phyloP scores from a whole-genome alignment of 805 yeast species.

The Candida peoriensis region DNA sequence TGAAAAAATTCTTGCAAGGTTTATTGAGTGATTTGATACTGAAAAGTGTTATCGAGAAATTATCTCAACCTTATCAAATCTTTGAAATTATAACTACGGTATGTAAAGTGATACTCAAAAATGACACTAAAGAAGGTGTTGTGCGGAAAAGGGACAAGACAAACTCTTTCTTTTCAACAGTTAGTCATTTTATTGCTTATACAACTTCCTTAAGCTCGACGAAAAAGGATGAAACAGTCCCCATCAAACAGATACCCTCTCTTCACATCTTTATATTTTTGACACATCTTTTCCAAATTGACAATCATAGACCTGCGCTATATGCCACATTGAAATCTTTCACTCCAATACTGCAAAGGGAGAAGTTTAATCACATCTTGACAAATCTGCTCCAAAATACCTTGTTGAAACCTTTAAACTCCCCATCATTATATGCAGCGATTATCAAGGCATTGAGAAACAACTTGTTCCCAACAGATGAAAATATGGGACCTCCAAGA shows the following conservation, averaged over 20 bases:
- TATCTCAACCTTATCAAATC: slow-evolving; percentile 47
- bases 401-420: slow-evolving; percentile 11
- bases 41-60: slow-evolving; percentile 35
- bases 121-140: background rate
- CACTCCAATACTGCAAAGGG: slow-evolving; percentile 11
- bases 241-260: slow-evolving; percentile 5
- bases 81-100: slow-evolving; percentile 33
- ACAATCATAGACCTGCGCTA: slow-evolving; percentile 26
- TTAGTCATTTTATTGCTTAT: slow-evolving; percentile 15
- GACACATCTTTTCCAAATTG: slow-evolving; percentile 17
- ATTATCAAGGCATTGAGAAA: slow-evolving; percentile 29
- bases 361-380: slow-evolving; percentile 14
- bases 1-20: slow-evolving; percentile 33
- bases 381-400: slow-evolving; percentile 19
- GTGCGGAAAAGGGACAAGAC: too few relatives aligned
- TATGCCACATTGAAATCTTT: slow-evolving; percentile 24
- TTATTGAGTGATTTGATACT: slow-evolving; percentile 39
- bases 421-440: slow-evolving; percentile 15
- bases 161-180: slow-evolving; percentile 4
- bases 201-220: slow-evolving; percentile 9
- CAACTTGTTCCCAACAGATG: slow-evolving; percentile 43
- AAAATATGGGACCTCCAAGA: slow-evolving; percentile 44
- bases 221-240: background rate
- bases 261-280: slow-evolving; percentile 22
- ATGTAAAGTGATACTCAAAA: slow-evolving; percentile 10